phyloP scores from a whole-genome alignment of 2,329 filamentous ascomycete genomes.

The Myriosclerotinia scirpicola region DNA sequence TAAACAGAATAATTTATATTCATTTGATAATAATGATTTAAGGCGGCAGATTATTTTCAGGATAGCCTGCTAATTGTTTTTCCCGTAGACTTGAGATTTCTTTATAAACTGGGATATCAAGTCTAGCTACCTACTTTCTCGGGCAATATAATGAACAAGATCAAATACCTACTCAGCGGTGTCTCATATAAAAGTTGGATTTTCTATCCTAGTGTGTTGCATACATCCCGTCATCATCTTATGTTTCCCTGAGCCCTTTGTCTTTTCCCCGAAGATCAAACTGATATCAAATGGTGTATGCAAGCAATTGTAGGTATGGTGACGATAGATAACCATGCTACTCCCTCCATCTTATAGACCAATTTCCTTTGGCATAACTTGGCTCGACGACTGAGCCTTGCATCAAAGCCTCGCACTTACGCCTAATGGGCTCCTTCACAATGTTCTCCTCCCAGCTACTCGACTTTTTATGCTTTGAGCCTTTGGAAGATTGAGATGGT shows the following conservation, averaged over 20 bases:
- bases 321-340: conserved; percentile 1
- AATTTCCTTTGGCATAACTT: conserved; percentile 22
- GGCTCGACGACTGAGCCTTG: conserved; percentile 22
- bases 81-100: too few relatives aligned
- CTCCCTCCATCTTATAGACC: conserved; percentile 23
- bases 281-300: background rate
- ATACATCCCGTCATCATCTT: background rate
- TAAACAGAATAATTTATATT: too few relatives aligned
- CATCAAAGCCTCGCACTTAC: conserved; percentile 23
- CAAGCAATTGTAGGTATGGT: background rate
- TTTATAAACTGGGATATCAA: too few relatives aligned
- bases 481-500: conserved; percentile 7
- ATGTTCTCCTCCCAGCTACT: conserved; percentile 6
- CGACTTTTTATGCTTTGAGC: conserved; percentile 17
- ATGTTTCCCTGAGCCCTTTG: background rate
- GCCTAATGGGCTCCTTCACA: conserved; percentile 4
- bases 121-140: too few relatives aligned
- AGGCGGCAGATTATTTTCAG: too few relatives aligned
- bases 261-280: background rate
- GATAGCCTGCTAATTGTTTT: too few relatives aligned
- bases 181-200: background rate
- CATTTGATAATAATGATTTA: too few relatives aligned
- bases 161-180: too few relatives aligned
- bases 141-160: too few relatives aligned
- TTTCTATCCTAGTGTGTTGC: background rate